Evolutionary conservation across 768 basidiomycete genomes (phyloP), one percentile per base, ranked within the genome.

Genomic region (Phylloporus rhodoxanthus): DNA sequence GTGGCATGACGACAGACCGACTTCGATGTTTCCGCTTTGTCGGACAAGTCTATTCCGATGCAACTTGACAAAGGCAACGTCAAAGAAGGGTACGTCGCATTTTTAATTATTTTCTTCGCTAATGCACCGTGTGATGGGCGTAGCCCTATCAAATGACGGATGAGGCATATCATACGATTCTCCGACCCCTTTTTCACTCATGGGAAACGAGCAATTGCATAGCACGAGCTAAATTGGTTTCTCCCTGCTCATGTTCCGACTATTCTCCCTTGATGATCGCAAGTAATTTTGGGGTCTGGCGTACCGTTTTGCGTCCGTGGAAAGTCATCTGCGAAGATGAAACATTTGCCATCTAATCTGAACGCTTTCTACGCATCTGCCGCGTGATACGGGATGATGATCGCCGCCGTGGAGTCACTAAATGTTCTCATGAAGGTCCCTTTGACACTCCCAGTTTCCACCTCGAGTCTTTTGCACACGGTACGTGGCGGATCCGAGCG

Each of bases 181-280:
- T 29, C 39, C 14, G 26, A 29, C n/a, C n/a, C 9, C 13, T n/a
- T 8, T 8, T 21, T 30, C 5, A 23, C 11, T 15, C 41, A 45
- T 46, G 49, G 40, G 52, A 47, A 51, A 20, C 15, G 7, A 33
- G 0, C 15, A n/a, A 33, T 32, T 32, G 52, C 40, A 50, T 34
- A 34, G 48, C 47, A 15, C 29, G 11, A n/a, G 13, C 48, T 37
- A 54, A 54, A 30, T 52, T 10, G 29, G 41, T 15, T 15, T 25
- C 10, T 36, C 44, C 3, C 30, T 30, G 38, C 17, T 39, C 37
- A 6, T 17, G 39, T n/a, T 23, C 45, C 45, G 45, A 45, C 48
- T 14, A 6, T 32, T 5, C 20, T 26, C 40, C 60, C 60, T 48
- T 60, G 25, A 57, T 57, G 58, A 53, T 49, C 58, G 53, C 53